Evolutionary conservation across 2,329 filamentous ascomycete species (phyloP).

Genomic region (Apiospora saccharicola): DNA sequence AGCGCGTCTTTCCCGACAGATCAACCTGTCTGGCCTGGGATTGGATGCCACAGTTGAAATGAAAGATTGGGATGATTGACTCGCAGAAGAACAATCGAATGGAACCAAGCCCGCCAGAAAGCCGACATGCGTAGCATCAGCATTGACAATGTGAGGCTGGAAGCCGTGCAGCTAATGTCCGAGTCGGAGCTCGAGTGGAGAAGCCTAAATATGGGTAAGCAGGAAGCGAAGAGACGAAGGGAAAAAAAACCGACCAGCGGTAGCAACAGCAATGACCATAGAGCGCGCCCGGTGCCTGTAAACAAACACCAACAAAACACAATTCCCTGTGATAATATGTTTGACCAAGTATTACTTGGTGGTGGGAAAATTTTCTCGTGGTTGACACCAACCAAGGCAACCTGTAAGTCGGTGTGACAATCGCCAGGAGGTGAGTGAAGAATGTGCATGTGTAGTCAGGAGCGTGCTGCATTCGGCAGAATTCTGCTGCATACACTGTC

Average conservation of each 20-base stretch:
- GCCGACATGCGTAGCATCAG: slow-evolving; percentile 26
- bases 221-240: neutral
- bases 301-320: neutral
- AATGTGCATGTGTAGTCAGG: neutral
- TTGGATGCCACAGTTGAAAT: slow-evolving; percentile 29
- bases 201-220: slow-evolving; percentile 13
- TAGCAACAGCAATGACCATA: slow-evolving; percentile 1
- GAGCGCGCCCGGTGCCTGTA: slow-evolving; percentile 12
- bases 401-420: slow-evolving; percentile 6
- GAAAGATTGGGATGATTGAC: slow-evolving; percentile 26
- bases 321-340: slow-evolving; percentile 11
- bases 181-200: slow-evolving; percentile 25
- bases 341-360: neutral
- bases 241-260: neutral
- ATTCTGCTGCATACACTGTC: neutral
- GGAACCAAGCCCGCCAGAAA: slow-evolving; percentile 23
- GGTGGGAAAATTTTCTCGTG: neutral
- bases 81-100: slow-evolving; percentile 25
- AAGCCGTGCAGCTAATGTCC: slow-evolving; percentile 29
- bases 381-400: neutral
- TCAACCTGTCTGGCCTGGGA: slow-evolving; percentile 6
- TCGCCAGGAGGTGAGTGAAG: neutral
- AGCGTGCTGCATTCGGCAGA: neutral
- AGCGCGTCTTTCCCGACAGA: slow-evolving; percentile 8
- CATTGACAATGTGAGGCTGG: slow-evolving; percentile 28